These are phyloP conservation scores for Auricularia auricula-judae DNA, from an alignment of 768 basidiomycete species.

Conservation along the genomic window DNA sequence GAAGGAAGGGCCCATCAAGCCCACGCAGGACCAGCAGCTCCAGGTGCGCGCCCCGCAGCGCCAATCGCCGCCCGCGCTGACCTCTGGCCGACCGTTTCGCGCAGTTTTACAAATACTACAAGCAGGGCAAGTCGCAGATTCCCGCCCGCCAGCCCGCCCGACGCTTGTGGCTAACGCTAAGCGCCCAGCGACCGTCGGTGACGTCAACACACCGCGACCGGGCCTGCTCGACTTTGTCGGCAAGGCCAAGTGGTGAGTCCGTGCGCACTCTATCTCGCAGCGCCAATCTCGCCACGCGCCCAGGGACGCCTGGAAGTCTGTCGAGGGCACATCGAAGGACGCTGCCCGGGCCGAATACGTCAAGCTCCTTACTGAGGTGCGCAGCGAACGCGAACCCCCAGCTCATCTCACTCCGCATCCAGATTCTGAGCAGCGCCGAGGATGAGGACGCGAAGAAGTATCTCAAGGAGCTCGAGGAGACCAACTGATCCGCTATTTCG, in stretches of 20 bases:
- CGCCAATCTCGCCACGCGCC: conserved; percentile 2
- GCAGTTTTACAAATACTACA: conserved; percentile 90
- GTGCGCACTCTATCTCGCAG: conserved; percentile 1
- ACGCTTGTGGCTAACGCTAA: background rate
- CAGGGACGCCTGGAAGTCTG: conserved; percentile 79
- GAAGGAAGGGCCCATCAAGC: conserved; percentile 72
- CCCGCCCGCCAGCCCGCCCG: background rate
- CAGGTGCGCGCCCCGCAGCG: conserved; percentile 37
- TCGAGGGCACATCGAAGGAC: conserved; percentile 64
- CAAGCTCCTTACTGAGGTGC: conserved; percentile 56
- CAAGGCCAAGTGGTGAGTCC: conserved; percentile 77
- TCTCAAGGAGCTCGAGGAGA: conserved; percentile 46
- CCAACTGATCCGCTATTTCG: background rate
- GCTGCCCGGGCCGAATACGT: conserved; percentile 69
- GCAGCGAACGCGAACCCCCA: conserved; percentile 14
- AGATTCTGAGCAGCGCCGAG: conserved; percentile 46
- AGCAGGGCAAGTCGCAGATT: conserved; percentile 55
- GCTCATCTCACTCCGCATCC: conserved; percentile 8
- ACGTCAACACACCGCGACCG: conserved; percentile 51
- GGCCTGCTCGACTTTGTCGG: conserved; percentile 78
- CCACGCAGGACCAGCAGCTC: conserved; percentile 63
- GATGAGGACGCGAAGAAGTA: conserved; percentile 44
- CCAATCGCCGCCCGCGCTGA: background rate
- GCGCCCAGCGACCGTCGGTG: conserved; percentile 55
- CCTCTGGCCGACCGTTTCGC: background rate